phyloP scores from a whole-genome alignment of 768 basidiomycete genomes.

The Hydnum rufescens region DNA sequence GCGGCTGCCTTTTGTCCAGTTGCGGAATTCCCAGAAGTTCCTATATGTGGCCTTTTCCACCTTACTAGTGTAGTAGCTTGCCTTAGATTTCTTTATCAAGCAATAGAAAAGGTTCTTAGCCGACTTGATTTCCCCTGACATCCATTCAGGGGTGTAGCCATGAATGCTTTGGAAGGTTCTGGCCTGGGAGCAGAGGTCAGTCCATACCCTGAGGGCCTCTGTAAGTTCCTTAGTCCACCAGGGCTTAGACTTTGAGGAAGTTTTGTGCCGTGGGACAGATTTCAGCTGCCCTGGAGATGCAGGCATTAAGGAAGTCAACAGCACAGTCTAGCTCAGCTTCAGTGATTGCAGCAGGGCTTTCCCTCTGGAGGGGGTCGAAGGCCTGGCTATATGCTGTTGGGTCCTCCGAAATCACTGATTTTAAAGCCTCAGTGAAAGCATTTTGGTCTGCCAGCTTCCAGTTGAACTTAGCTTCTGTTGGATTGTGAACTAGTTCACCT shows the following conservation, averaged over 20 bases:
- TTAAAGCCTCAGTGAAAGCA: slow-evolving; percentile 1
- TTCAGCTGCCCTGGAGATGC: not conserved
- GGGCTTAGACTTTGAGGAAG: not conserved
- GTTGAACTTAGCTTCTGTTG: slow-evolving; percentile 1
- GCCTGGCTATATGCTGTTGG: not conserved
- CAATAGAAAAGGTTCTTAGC: not conserved
- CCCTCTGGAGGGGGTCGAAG: not conserved
- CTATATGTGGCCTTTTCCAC: not conserved
- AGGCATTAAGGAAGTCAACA: not conserved
- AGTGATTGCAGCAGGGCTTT: not conserved
- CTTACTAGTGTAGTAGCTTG: not conserved
- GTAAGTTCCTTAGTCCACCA: not conserved
- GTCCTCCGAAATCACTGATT: not conserved
- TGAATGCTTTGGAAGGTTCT: not conserved
- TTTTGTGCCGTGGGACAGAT: no score
- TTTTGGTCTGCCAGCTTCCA: not conserved
- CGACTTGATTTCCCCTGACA: not conserved
- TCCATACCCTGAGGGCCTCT: not conserved
- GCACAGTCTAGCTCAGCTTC: not conserved
- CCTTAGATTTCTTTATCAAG: not conserved
- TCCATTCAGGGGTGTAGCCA: no score
- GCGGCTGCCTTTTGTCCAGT: not conserved
- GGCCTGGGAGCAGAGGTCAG: not conserved
- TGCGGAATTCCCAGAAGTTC: not conserved
- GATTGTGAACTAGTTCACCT: not conserved